A percentile compares a stretch with the other conserved stretches of the same genome.
Conservation (phyloP, 2,329 filamentous ascomycete species). For the Exophiala xenobiotica region DNA sequence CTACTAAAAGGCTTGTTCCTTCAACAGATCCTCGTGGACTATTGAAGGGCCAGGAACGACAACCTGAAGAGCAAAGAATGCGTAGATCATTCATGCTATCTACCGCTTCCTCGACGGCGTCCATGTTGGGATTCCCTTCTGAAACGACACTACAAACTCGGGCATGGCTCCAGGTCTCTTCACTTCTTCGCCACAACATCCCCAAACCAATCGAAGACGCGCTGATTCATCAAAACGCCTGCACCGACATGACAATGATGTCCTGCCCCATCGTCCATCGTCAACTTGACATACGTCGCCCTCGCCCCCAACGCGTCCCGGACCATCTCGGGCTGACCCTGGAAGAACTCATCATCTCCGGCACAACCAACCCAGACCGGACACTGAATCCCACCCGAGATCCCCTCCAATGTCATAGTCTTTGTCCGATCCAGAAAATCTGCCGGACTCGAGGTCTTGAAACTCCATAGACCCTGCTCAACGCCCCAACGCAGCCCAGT, state of each 20-base stretch:
- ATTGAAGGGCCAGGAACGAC: no score
- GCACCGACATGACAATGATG: not conserved
- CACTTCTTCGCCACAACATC: no score
- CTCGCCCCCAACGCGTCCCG: not conserved
- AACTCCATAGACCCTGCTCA: not conserved
- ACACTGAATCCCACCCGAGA: not conserved
- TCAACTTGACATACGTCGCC: not conserved
- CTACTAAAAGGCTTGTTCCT: no score
- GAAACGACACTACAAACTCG: not conserved
- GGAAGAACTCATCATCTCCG: not conserved
- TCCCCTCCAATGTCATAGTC: not conserved
- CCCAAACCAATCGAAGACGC: not conserved
- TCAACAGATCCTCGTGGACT: no score
- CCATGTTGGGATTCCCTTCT: no score
- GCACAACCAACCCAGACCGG: not conserved
- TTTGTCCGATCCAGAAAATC: not conserved
- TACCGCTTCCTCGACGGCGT: no score
- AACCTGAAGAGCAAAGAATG: no score
- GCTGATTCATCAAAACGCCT: not conserved
- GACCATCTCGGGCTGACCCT: not conserved
- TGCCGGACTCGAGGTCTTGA: not conserved
- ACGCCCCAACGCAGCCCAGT: no score
- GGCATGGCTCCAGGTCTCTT: no score
- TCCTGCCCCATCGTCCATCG: not conserved
- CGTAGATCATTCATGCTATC: no score